Evolutionary conservation across 108 stramenopile genomes (phyloP).

Genomic region (Nitzschia sp.): DNA sequence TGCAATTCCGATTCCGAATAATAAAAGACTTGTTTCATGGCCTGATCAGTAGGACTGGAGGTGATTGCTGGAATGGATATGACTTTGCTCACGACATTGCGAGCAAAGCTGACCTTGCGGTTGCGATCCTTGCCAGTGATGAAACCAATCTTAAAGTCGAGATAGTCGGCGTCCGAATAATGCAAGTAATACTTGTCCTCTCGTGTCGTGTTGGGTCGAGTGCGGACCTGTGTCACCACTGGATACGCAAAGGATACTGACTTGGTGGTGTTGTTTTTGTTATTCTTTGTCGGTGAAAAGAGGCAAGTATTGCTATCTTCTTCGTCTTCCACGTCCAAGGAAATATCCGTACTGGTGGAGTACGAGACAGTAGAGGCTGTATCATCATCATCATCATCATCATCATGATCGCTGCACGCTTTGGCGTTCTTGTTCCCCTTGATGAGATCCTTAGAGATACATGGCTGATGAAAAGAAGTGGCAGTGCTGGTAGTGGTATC

Average conservation of each 20-base stretch:
- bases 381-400: slow-evolving; percentile 3
- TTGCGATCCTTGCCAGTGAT: slow-evolving; percentile 9
- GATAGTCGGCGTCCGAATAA: slow-evolving; percentile 25
- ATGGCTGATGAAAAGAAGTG: not conserved
- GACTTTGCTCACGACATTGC: slow-evolving; percentile 16
- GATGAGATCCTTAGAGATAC: not conserved
- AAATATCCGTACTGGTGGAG: not conserved
- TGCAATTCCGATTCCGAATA: slow-evolving; percentile 28
- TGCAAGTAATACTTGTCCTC: slow-evolving; percentile 34
- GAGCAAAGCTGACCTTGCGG: slow-evolving; percentile 24
- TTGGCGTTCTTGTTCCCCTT: not conserved
- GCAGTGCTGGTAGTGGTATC: not conserved
- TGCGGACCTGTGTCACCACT: slow-evolving; percentile 18
- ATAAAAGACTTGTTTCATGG: slow-evolving; percentile 2
- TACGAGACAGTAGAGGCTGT: slow-evolving; percentile 2
- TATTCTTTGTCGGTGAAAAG: too few relatives aligned
- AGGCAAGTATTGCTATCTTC: too few relatives aligned
- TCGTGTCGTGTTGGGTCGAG: slow-evolving; percentile 3
- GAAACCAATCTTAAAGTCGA: slow-evolving; percentile 32
- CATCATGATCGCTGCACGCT: not conserved
- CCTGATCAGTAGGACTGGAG: not conserved
- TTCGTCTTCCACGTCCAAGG: not conserved
- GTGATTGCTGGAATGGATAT: slow-evolving; percentile 5
- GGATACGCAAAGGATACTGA: slow-evolving; percentile 18
- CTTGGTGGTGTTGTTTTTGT: not conserved